Base-by-base conservation (phyloP, 768 basidiomycete species). In the Leccinum variicolor region DNA sequence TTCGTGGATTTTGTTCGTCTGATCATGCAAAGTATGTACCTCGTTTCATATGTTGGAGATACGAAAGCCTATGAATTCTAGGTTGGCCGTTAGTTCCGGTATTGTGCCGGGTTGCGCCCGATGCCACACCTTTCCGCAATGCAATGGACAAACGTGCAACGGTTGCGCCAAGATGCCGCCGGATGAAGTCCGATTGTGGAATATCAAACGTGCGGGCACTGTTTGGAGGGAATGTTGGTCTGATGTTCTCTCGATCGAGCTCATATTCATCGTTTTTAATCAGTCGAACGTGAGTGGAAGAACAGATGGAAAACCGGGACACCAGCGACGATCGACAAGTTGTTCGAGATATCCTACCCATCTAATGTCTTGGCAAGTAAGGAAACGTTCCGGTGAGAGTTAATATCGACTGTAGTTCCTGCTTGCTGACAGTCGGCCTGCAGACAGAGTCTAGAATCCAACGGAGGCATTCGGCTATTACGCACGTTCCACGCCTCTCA, bases 401-500 rank as follows among this genome's bases (percentile, higher is more conserved):
- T 31, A 14, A 43, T 10, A 33, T 61, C 47, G 25, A 14, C 54
- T 48, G 26, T 17, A 15, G 13, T 41, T 28, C 46, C 46, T 54
- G 47, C 28, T 52, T 31, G 54, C 62, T 61, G 7, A 62, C 53
- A 6, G 49, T 55, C 28, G 6, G 34, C 28, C 31, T 39, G 14
- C 45, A 69, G 66, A 45, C 60, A 63, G 26, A 67, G 78, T 75
- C 59, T 70, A 75, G 58, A 71, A 67, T 58, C 75, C 69, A 59
- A 68, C 62, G 52, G 70, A 66, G 47, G 73, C 1, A 52, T 76
- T 59, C 76, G 77, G 60, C 76, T 83, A 63, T 74, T 86, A 53
- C 78, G 81, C 62, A 84, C 81, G 39, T 87, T 84, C 64, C 82
- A 87, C 58, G 79, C 83, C 55, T 76, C 83, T 3, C 84, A 86